These are phyloP conservation scores for Trametes meyenii DNA, from an alignment of 768 basidiomycete species.

Conservation along the genomic window DNA sequence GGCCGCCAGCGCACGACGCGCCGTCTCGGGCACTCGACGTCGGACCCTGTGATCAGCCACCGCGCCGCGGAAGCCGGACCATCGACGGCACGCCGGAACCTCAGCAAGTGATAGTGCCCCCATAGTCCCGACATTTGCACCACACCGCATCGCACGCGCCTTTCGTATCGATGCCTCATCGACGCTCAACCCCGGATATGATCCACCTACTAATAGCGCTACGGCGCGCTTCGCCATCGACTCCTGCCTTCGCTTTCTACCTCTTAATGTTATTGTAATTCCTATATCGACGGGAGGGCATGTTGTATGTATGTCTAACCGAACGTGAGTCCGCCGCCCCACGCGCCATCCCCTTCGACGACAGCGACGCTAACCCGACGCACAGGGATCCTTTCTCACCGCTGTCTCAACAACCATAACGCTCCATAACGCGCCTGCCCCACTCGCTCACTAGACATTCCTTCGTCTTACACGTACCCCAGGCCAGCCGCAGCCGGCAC, in stretches of 20 bases:
- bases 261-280: conserved; percentile 27
- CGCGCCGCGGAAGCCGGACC: conserved; percentile 22
- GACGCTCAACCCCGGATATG: conserved; percentile 11
- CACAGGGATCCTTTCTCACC: background rate
- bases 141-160: background rate
- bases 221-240: conserved; percentile 6
- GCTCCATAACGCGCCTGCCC: conserved; percentile 10
- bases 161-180: background rate
- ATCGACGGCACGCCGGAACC: conserved; percentile 18
- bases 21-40: conserved; percentile 34
- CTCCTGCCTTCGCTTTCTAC: conserved; percentile 9
- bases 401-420: conserved; percentile 6
- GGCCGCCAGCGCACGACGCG: conserved; percentile 31
- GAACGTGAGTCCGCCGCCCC: conserved; percentile 4
- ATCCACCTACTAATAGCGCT: conserved; percentile 16
- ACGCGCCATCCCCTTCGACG: background rate
- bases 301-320: conserved; percentile 19
- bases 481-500: background rate
- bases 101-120: conserved; percentile 20
- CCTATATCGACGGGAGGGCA: conserved; percentile 17
- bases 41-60: conserved; percentile 29
- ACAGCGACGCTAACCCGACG: background rate
- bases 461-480: conserved; percentile 23
- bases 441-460: conserved; percentile 16
- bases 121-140: background rate